Base-by-base conservation (phyloP, 2,329 filamentous ascomycete species). In the Pleomassaria siparia region DNA sequence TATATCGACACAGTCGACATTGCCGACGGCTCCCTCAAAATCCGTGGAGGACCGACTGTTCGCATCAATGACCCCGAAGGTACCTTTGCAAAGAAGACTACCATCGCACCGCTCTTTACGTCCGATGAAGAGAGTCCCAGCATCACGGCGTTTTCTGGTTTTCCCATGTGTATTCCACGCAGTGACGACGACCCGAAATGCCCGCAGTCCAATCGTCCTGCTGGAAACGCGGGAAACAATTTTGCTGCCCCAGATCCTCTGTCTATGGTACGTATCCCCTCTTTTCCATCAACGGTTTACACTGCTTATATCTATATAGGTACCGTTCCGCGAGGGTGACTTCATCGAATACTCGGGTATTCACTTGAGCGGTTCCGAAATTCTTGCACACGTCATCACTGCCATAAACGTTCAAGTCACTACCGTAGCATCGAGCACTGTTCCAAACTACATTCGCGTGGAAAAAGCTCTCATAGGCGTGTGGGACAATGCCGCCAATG, bases 151-250 rank as follows among this genome's bases (percentile, higher is more conserved):
- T 79, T 77, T 59, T 74, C 73, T 11, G 77, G 77, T 0, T 79
- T 79, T 42, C 77, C 77, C 2, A 79, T 80, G 76, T 80, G 77
- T 46, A 73, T 80, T 15, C 76, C 75, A 0, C 67, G 77, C 13
- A 72, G 71, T 18, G 47, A 60, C 20, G 60, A 56, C 26, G 69
- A 74, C 33, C 41, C 58, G 0, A 59, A 65, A 13, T 76, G 74
- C 49, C 70, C 71, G 7, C 36, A 49, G 10, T 64, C 64, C 11
- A 75, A 75, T 46, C 66, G 60, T 43, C 63, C 58, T 42, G 61
- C 51, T 47, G 71, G 56, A n/a, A n/a, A n/a, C n/a, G n/a, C n/a
- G 18, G 63, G 53, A 51, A 63, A 47, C 6, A 50, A 44, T 13
- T 64, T 73, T 47, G 51, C 54, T 16, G 64, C 70, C 3, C 62